Conservation (phyloP, 176 grass and related monocot species). For the Paspalum notatum region DNA sequence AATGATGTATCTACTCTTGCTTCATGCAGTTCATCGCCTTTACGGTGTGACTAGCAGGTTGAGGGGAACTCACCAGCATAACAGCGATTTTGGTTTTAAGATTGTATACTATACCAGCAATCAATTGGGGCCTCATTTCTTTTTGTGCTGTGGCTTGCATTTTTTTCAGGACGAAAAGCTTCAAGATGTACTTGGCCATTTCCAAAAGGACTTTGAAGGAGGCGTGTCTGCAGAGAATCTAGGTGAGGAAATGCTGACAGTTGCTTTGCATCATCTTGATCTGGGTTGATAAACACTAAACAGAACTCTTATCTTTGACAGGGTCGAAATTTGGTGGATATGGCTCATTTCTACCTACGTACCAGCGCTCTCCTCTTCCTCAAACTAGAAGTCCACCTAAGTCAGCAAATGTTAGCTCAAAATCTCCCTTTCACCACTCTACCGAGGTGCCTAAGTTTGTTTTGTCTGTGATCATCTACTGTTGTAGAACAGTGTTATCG, state of each 20-base stretch:
- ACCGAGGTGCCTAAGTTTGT: constrained; percentile 62
- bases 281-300: constrained; percentile 44
- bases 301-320: constrained; percentile 46
- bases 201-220: constrained; percentile 90
- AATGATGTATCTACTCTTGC: not conserved
- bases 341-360: constrained; percentile 92
- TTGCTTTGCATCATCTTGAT: constrained; percentile 21
- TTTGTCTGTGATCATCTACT: constrained; percentile 41
- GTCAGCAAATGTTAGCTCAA: constrained; percentile 46
- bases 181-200: constrained; percentile 79
- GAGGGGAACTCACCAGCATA: not conserved
- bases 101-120: constrained; percentile 5
- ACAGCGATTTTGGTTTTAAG: constrained; percentile 23
- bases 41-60: not conserved
- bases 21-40: not conserved
- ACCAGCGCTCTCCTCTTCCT: constrained; percentile 80
- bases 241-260: constrained; percentile 63
- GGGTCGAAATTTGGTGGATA: constrained; percentile 96
- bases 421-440: constrained; percentile 71
- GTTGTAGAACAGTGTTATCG: constrained; percentile 37
- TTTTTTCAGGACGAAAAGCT: constrained; percentile 86
- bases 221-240: constrained; percentile 90
- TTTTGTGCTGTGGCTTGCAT: constrained; percentile 24
- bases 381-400: constrained; percentile 71
- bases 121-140: constrained; percentile 30